Base-by-base conservation (phyloP, 495 filamentous ascomycete genomes). In the Penicillium fimorum region DNA sequence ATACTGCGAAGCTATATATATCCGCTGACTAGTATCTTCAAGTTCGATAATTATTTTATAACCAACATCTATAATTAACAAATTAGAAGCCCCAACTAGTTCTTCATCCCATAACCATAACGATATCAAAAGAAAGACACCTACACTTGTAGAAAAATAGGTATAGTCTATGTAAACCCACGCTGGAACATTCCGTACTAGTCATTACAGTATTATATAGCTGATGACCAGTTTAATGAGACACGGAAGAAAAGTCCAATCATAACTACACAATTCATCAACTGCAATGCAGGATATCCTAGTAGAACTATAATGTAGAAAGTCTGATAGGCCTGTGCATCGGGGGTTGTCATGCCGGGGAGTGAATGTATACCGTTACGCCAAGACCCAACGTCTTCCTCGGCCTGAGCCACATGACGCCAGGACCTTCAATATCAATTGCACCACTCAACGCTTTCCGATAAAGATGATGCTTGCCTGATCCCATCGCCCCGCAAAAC, bases 351-450 rank as follows among this genome's bases (percentile, higher is more conserved):
- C 42, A 41, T 41, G 27, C 33, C 33, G 15, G 33, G 13, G 45
- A 24, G 27, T 18, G 10, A 10, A 22, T 20, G 20, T 44, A 48
- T 18, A 50, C 30, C 18, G 22, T 44, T 44, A 22, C 35, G 49
- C 49, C 49, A 51, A 51, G 49, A 51, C 49, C 35, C 8, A 32
- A 51, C 42, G 41, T 17, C 12, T 54, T 47, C 53, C 53, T 37
- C 61, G 61, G 61, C 50, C 17, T 55, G 37, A 43, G 50, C 58
- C 58, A 57, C 50, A 64, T 64, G 58, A 64, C 58, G 58, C 57
- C 56, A 54, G 32, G 32, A 45, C 43, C 32, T 22, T 54, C 20
- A 33, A 50, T 25, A 53, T 46, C 20, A 22, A 51, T 47, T 29
- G n/a, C 27, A 51, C 48, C 49, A 51, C 24, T 51, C 49, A 41